Base-by-base conservation (phyloP, 2,329 filamentous ascomycete species). In the Aureobasidium sp. region DNA sequence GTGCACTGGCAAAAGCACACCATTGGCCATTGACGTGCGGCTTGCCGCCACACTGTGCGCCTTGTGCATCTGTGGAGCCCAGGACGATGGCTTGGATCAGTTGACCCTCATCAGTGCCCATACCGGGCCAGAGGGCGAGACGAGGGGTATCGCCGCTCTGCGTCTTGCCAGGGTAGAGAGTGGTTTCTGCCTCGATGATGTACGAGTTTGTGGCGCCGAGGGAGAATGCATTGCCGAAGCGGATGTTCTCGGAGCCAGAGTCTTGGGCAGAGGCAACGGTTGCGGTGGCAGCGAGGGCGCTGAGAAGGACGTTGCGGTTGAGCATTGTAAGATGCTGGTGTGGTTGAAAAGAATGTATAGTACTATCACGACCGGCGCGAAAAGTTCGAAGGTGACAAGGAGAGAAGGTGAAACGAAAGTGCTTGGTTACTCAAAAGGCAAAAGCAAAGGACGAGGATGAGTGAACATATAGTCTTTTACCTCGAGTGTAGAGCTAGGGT, bases 91-190 rank as follows among this genome's bases (percentile, higher is more conserved):
- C 78, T 70, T 80, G 78, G 62, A 81, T 76, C 67, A 81, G 65
- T 62, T 80, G 75, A 27, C 75, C 77, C n/a, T 74, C 74, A 4
- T 74, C 76, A 5, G 77, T 80, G 4, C 77, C 78, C 77, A 80
- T 79, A 14, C 79, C 78, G 17, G 79, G 75, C 79, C 78, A 80
- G 20, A 81, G 71, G 7, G 76, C 77, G 22, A 74, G 66, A 60
- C 74, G 71, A 34, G 76, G 75, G 5, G 68, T 69, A 42, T 71
- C 72, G 39, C 72, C 71, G 37, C 68, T 73, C 1, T 78, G 77
- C 1, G 68, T 66, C 0, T 72, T 67, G 4, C 78, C 78, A 4
- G 79, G 70, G 17, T 77, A 67, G 17, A 80, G 71, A 6, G 77
- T 80, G 1, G 78, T 75, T 17, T 71, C 76, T 3, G 78, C 70